Base-by-base conservation (phyloP, 2,329 filamentous ascomycete species). In the Arachnomyces sp. region DNA sequence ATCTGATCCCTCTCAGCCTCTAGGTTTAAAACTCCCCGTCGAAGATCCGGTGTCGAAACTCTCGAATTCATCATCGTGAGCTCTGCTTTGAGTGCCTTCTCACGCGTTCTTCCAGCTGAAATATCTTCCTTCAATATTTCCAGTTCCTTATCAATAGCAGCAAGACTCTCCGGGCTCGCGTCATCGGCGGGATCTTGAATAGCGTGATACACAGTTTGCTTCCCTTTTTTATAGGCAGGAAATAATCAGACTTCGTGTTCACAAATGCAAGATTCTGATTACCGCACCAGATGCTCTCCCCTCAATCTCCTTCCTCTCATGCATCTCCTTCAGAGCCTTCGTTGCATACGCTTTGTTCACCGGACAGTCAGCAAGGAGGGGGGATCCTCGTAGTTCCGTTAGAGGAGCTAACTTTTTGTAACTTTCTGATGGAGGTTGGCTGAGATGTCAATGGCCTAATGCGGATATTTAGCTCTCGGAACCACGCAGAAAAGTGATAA, bases 301-400 rank as follows among this genome's bases (percentile, higher is more conserved):
- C 51, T 75, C 75, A 31, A 84, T 75, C 48, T 75, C 61, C 8
- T 73, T 73, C 31, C 67, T 69, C 48, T 81, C 76, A 44, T 78
- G 72, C 55, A 84, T 63, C 44, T 82, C 78, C 50, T 78, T 80
- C 28, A 84, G 62, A 25, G 75, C 54, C 57, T 82, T 84, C 18
- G 71, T 70, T 16, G 78, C 71, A 32, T 75, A 67, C 9, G 76
- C 75, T 72, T 39, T 25, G 21, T 32, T 11, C 29, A n/a, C 28
- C 30, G 6, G 16, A 2, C 28, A 9, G 13, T 33, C 31, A 31
- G 53, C 14, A 21, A 16, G 9, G 34, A n/a, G 21, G 21, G 21
- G 21, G 5, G 21, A 25, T 25, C n/a, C n/a, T n/a, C n/a, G n/a
- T n/a, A n/a, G n/a, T n/a, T n/a, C n/a, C n/a, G n/a, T n/a, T n/a